Evolutionary conservation across 805 yeast genomes (phyloP), one percentile per base, ranked within the genome.

Genomic region (Yamadazyma akitaensis): DNA sequence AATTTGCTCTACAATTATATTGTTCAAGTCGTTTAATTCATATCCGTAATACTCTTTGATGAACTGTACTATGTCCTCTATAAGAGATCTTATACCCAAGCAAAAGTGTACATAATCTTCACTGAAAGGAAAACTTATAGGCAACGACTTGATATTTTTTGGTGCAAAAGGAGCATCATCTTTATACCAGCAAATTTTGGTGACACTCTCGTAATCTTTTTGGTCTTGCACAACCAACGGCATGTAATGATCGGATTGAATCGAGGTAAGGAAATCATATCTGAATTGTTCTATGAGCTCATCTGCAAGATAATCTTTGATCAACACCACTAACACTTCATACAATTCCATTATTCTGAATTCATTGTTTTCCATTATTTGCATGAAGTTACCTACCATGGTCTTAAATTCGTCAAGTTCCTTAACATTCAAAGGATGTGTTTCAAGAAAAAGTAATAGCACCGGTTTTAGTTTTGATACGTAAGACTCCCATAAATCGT

Each of bases 41-140:
- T 83, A 82, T 51, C 77, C 77, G 57, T 82, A 84, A 53, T 82
- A 82, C 48, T 75, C 81, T 42, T 79, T 79, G 35, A 86, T 65
- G 57, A 91, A 94, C 16, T 71, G 67, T n/a, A 79, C 71, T 43
- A 87, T 75, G 49, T 81, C 81, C 25, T 78, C 74, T 17, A 91
- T 75, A 34, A 86, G 80, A 14, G 81, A 76, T 45, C 88, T 75
- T 16, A 88, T 64, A 32, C 87, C 82, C 19, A 88, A 79, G 64
- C 97, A 92, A 28, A 89, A 81, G 67, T 88, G 85, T 21, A 96
- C 91, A 58, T 89, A 91, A 49, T 89, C 81, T 47, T 87, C 85
- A 43, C 96, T 88, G 59, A 92, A 94, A 13, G 98, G 97, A 44
- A 72, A 70, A 7, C 67, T 63, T 2, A 92, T 67, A 0, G 84